Conservation (phyloP, 2,329 filamentous ascomycete species). For the Diaporthe sp. region DNA sequence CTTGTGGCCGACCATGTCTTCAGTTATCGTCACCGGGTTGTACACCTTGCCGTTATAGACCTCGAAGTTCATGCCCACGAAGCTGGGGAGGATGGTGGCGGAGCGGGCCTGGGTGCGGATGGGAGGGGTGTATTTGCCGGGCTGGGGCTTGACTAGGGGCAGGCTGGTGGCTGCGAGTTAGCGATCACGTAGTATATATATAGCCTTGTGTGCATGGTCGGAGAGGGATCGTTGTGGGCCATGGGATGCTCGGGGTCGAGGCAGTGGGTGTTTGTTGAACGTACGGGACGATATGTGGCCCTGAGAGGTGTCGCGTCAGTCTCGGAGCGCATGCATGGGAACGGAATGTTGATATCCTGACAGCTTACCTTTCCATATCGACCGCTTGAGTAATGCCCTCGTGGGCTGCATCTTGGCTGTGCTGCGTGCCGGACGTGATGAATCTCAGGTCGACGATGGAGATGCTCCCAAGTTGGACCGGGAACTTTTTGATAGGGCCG, state of each 20-base stretch:
- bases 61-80: constrained; percentile 90
- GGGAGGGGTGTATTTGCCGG: constrained; percentile 75
- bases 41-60: constrained; percentile 94
- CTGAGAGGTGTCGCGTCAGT: constrained; percentile 54
- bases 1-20: constrained; percentile 97
- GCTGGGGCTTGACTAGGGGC: constrained; percentile 73
- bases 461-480: not conserved
- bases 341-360: not conserved
- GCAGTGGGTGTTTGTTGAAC: constrained; percentile 39
- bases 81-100: constrained; percentile 92
- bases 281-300: constrained; percentile 73
- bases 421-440: constrained; percentile 2
- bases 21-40: constrained; percentile 84
- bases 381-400: constrained; percentile 50
- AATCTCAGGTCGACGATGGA: not conserved
- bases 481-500: constrained; percentile 18
- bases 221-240: constrained; percentile 14
- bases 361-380: constrained; percentile 40
- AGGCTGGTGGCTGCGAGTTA: constrained; percentile 56
- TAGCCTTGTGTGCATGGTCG: not conserved
- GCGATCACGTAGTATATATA: not conserved
- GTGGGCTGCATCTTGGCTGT: constrained; percentile 53
- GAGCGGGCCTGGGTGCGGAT: constrained; percentile 90
- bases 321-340: not conserved
- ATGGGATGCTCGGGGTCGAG: not conserved